Percentiles rank a stretch among this genome's conserved stretches.
phyloP scores from a whole-genome alignment of 2,329 filamentous ascomycete species.

The Domatiomyces catenatus region DNA sequence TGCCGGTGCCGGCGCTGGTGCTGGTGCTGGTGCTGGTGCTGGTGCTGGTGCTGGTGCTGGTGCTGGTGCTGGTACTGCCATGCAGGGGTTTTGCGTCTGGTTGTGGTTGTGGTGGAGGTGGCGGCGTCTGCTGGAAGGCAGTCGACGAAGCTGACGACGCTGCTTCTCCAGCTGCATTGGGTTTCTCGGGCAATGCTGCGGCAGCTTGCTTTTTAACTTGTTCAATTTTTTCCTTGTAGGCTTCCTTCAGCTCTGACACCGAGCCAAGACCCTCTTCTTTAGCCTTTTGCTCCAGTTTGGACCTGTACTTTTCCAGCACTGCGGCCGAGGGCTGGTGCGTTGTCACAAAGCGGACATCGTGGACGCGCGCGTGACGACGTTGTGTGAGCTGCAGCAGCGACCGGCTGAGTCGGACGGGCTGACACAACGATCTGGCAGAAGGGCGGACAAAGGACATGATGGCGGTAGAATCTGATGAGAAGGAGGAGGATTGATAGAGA shows the following conservation, averaged over 20 bases:
- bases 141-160: constrained; percentile 6
- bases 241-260: constrained; percentile 49
- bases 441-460: not conserved
- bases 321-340: constrained; percentile 58
- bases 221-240: constrained; percentile 71
- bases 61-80: constrained; percentile 20
- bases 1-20: constrained; percentile 26
- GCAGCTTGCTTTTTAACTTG: constrained; percentile 53
- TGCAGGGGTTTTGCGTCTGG: constrained; percentile 24
- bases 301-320: constrained; percentile 69
- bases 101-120: constrained; percentile 25
- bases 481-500: not conserved
- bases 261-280: constrained; percentile 52
- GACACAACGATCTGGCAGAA: not conserved
- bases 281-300: constrained; percentile 72
- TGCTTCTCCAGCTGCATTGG: constrained; percentile 28
- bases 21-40: constrained; percentile 22
- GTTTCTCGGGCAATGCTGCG: constrained; percentile 19
- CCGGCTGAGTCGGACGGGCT: not conserved
- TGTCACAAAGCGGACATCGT: constrained; percentile 78
- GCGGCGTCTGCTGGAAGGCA: constrained; percentile 17
- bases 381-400: constrained; percentile 31
- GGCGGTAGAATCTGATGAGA: not conserved
- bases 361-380: constrained; percentile 77
- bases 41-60: constrained; percentile 27